Conservation (phyloP, 306 rosid genomes). For the Elaeagnus macrophylla region DNA sequence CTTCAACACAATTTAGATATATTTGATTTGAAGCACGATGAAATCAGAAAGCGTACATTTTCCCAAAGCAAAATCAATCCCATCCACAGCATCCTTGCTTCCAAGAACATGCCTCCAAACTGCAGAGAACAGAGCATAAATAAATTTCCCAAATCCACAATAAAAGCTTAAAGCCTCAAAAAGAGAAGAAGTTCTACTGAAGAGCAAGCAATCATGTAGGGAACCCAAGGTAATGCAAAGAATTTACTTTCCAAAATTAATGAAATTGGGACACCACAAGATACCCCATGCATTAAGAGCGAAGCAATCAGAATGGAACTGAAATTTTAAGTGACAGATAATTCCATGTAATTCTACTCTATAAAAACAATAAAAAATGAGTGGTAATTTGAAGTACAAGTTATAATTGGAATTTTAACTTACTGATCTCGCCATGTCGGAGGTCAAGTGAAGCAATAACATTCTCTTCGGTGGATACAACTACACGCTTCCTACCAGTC, state of each 20-base stretch:
- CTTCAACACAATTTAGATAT: no score
- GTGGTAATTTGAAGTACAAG: not conserved
- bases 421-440: constrained; percentile 94
- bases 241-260: no score
- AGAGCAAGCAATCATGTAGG: not conserved
- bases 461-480: constrained; percentile 93
- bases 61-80: constrained; percentile 79
- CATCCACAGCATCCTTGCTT: constrained; percentile 53
- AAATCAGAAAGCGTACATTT: constrained; percentile 51
- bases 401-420: constrained; percentile 15
- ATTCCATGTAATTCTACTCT: no score
- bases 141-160: constrained; percentile 15
- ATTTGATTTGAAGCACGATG: not conserved
- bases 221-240: no score
- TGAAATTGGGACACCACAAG: no score
- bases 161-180: not conserved
- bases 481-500: constrained; percentile 84
- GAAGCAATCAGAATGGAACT: no score
- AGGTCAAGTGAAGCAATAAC: constrained; percentile 96
- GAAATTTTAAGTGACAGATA: no score
- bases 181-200: not conserved
- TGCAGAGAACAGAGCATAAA: constrained; percentile 46
- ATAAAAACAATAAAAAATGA: not conserved
- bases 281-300: no score
- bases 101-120: constrained; percentile 97